A percentile compares a stretch with the other conserved stretches of the same genome.
Evolutionary conservation across 139 green algal genomes (phyloP).

Genomic region (Coccomyxa sp.): DNA sequence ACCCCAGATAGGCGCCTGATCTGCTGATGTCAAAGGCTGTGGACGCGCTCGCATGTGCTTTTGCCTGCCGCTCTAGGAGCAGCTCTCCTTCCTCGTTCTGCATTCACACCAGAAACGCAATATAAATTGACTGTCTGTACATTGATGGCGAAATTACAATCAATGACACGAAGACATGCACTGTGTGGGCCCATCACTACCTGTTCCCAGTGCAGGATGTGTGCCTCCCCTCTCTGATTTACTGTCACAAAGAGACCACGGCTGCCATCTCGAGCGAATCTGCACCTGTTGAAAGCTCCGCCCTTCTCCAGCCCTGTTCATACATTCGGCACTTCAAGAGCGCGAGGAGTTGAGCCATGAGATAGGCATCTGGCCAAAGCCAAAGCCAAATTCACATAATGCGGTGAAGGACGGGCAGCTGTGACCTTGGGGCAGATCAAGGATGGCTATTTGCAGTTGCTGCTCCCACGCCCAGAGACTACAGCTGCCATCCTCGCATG

Average conservation of each 20-base stretch:
- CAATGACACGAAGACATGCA: background rate
- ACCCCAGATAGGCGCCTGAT: background rate
- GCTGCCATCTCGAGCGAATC: constrained; percentile 7
- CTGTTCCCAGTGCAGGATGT: constrained; percentile 19
- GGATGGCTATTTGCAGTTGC: background rate
- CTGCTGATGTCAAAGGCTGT: constrained; percentile 28
- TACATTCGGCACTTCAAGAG: no score
- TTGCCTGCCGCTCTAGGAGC: background rate
- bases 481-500: constrained; percentile 18
- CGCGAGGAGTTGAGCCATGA: background rate
- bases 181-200: background rate
- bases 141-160: background rate
- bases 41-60: background rate
- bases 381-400: background rate
- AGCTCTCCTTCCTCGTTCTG: constrained; percentile 11
- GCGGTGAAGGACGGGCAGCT: background rate
- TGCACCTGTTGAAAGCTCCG: constrained; percentile 15
- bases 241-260: constrained; percentile 10
- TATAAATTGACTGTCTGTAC: background rate
- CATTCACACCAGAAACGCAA: background rate
- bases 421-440: constrained; percentile 19
- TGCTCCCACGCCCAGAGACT: constrained; percentile 13
- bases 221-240: constrained; percentile 4
- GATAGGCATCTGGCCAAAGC: background rate
- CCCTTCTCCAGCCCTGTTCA: constrained; percentile 7